Base-by-base conservation (phyloP, 805 yeast species). In the Barnettozyma salicaria region DNA sequence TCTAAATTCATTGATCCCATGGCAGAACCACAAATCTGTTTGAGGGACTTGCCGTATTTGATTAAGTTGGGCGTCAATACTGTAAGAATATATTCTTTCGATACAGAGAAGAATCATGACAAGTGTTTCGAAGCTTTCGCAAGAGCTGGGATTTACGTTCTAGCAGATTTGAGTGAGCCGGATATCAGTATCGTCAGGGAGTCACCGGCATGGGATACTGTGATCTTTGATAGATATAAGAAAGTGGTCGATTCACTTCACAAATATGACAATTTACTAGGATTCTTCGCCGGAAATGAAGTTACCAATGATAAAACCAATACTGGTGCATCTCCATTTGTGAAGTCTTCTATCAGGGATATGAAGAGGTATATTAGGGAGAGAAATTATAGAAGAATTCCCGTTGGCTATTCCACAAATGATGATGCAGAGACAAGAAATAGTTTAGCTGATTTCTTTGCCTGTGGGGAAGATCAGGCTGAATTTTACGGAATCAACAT, bases 211-310 rank as follows among this genome's bases (percentile, higher is more conserved):
- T 88, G 96, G 96, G 76, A 78, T 57, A 63, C 76, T 32, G 75
- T 69, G 20, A 69, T 87, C 38, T 83, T 74, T 63, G 65, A 76
- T 41, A 75, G 97, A 59, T 90, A 90, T 67, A 78, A 82, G 33
- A 63, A 70, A 19, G 96, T 90, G 24, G 77, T 92, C 40, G 97
- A 92, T 61, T 65, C 72, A 49, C 75, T 92, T 67, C 75, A 78
- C 41, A 68, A 73, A 50, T 90, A 89, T 64, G 63, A 80, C 32
- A 90, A 90, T 63, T 74, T 86, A 14, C 69, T 90, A 45, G 98
- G 97, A 3, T 89, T 86, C 72, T 89, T 90, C 63, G 97, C 97
- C 20, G 98, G 97, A 44, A 92, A 92, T 63, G 98, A 90, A 71
- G 97, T 92, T 37, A 77, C 90, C 42, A 90, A 89, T 62, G 87